A percentile compares a stretch with the other conserved stretches of the same genome.
These are phyloP conservation scores for Entoloma clypeatum DNA, from an alignment of 1,284 basidiomycete species.

Conservation along the genomic window DNA sequence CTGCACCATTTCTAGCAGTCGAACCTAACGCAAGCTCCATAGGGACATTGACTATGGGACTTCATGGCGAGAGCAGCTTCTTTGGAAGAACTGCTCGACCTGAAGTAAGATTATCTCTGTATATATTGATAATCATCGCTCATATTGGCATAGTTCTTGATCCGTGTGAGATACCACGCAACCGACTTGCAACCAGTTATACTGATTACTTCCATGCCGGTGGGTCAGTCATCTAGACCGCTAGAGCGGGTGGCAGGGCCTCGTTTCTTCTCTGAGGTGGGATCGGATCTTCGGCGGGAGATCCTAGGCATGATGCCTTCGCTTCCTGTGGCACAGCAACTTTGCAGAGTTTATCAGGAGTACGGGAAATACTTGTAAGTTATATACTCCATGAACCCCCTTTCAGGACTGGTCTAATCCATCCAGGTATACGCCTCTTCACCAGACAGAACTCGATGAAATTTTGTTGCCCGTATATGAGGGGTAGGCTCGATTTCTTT, in stretches of 20 bases:
- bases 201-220: too few relatives aligned
- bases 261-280: constrained; percentile 28
- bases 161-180: constrained; percentile 36
- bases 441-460: constrained; percentile 47
- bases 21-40: neutral
- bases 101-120: constrained; percentile 36
- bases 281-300: constrained; percentile 32
- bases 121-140: neutral
- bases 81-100: constrained; percentile 61
- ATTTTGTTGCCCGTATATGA: constrained; percentile 45
- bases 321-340: constrained; percentile 47
- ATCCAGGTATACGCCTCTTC: constrained; percentile 35
- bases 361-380: constrained; percentile 49
- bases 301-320: constrained; percentile 45
- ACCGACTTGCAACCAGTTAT: too few relatives aligned
- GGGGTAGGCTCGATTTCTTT: constrained; percentile 32
- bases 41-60: constrained; percentile 60
- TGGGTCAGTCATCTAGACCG: too few relatives aligned
- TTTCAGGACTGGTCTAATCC: neutral
- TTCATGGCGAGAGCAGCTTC: constrained; percentile 51
- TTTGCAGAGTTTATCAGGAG: constrained; percentile 55
- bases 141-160: constrained; percentile 41
- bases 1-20: constrained; percentile 5
- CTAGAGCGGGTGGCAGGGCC: too few relatives aligned
- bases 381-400: neutral